Conservation (phyloP, 768 basidiomycete genomes). For the Termitomyces sp. region DNA sequence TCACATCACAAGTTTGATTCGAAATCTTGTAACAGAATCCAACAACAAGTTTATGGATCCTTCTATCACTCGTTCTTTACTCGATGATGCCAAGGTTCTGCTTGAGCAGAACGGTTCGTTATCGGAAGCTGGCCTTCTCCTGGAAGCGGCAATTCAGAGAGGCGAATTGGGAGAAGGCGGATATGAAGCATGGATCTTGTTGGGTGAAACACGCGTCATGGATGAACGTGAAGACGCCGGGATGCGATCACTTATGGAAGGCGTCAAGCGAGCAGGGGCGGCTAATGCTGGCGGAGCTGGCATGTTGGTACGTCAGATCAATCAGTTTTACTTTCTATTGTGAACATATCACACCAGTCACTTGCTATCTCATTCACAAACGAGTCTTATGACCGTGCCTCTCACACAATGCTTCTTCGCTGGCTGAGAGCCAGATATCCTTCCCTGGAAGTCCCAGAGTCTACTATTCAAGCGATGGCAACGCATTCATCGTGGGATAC, state of each 20-base stretch:
- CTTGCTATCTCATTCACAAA: conserved; percentile 96
- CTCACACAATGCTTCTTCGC: conserved; percentile 78
- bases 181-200: conserved; percentile 87
- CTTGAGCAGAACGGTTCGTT: conserved; percentile 80
- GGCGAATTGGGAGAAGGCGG: conserved; percentile 77
- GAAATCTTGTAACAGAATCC: conserved; percentile 38
- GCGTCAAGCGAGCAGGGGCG: conserved; percentile 60
- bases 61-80: conserved; percentile 40
- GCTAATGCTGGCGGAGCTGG: conserved; percentile 61
- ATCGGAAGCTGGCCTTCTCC: conserved; percentile 77
- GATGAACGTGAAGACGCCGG: conserved; percentile 83
- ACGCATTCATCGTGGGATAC: conserved; percentile 74
- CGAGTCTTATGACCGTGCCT: conserved; percentile 83
- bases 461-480: conserved; percentile 46
- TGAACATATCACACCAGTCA: conserved; percentile 44
- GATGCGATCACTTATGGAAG: conserved; percentile 73
- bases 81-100: conserved; percentile 72
- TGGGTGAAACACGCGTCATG: conserved; percentile 88
- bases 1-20: background rate
- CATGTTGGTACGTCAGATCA: conserved; percentile 56
- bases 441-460: conserved; percentile 45
- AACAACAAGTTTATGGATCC: conserved; percentile 67
- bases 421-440: conserved; percentile 75
- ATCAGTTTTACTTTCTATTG: conserved; percentile 4
- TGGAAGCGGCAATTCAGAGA: conserved; percentile 87